phyloP scores from a whole-genome alignment of 1,139 yeast genomes.

The Scheffersomyces insectosa region DNA sequence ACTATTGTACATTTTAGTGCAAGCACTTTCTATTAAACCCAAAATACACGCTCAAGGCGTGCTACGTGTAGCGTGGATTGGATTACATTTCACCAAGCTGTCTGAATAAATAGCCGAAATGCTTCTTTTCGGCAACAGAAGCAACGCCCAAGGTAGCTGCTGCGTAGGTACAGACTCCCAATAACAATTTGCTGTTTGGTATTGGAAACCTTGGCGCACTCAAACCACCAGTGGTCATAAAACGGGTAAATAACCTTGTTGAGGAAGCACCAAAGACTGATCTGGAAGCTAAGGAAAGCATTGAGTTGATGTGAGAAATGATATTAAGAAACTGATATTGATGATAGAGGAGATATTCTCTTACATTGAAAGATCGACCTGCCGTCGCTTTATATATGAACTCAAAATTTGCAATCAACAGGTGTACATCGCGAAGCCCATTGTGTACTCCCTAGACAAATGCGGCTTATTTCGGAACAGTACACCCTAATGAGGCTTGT shows the following conservation, averaged over 20 bases:
- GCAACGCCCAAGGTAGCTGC: conserved; percentile 22
- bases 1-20: too few species aligned
- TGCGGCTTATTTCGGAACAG: too few species aligned
- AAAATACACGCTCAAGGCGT: too few species aligned
- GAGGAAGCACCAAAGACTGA: not conserved
- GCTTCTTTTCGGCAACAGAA: conserved; percentile 23
- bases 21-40: too few species aligned
- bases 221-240: not conserved
- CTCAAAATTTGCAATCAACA: too few species aligned
- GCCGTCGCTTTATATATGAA: too few species aligned
- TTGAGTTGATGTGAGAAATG: not conserved
- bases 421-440: too few species aligned
- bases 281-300: conserved; percentile 4
- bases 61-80: not conserved
- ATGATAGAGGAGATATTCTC: too few species aligned
- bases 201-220: not conserved
- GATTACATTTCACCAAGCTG: conserved; percentile 21
- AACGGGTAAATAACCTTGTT: not conserved
- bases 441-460: too few species aligned
- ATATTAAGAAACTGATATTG: too few species aligned
- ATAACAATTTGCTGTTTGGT: not conserved
- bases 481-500: too few species aligned
- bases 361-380: too few species aligned
- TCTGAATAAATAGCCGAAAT: conserved; percentile 24
- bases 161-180: not conserved